Evolutionary conservation across 129 eudicot genomes (phyloP).

Genomic region (Apium graveolens): DNA sequence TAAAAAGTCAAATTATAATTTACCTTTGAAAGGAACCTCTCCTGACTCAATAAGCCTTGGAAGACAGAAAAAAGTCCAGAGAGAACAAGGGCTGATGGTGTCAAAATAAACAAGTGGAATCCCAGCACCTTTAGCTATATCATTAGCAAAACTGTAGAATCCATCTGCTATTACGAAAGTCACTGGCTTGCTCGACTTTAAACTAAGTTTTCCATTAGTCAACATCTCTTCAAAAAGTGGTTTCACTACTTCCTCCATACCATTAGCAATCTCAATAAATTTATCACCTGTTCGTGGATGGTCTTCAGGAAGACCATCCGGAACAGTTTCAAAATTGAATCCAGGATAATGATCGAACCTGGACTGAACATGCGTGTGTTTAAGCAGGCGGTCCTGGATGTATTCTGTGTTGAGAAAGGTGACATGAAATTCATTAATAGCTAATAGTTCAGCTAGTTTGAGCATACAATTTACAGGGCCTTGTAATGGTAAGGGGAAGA

Average conservation of each 20-base stretch:
- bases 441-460: constrained; percentile 58
- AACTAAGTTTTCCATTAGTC: constrained; percentile 13
- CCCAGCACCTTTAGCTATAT: constrained; percentile 39
- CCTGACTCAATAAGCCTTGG: constrained; percentile 47
- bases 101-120: constrained; percentile 45
- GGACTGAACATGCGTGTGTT: constrained; percentile 35
- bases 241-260: constrained; percentile 23
- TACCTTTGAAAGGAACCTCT: constrained; percentile 55
- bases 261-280: constrained; percentile 29
- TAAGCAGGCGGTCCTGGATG: constrained; percentile 41
- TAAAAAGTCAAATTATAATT: neutral
- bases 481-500: constrained; percentile 64
- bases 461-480: constrained; percentile 68
- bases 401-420: constrained; percentile 56
- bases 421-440: constrained; percentile 42
- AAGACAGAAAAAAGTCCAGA: constrained; percentile 51
- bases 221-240: constrained; percentile 35
- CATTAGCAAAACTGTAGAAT: constrained; percentile 30
- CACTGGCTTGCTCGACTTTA: constrained; percentile 19
- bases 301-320: constrained; percentile 48
- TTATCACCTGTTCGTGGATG: constrained; percentile 24
- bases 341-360: constrained; percentile 34
- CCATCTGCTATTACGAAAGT: constrained; percentile 57
- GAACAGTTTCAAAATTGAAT: constrained; percentile 32
- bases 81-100: constrained; percentile 54